Percentiles rank a stretch among this genome's conserved stretches.
phyloP scores from a whole-genome alignment of 768 basidiomycete genomes.

The Russula griseocarnosa region DNA sequence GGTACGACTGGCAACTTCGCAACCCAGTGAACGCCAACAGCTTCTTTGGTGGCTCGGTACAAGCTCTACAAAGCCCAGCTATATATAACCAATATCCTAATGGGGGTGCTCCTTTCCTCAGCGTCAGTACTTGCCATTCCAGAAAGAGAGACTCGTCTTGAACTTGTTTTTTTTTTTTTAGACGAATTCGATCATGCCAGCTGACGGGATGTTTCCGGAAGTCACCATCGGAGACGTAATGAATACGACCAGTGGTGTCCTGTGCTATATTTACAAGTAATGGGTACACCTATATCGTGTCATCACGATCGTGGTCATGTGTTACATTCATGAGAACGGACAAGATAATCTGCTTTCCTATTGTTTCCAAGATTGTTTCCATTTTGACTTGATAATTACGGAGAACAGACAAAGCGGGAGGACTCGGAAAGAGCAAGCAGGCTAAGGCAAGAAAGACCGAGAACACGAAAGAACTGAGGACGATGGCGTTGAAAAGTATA shows the following conservation, averaged over 20 bases:
- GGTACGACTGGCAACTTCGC: conserved; percentile 38
- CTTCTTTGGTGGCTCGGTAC: conserved; percentile 35
- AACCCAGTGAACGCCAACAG: conserved; percentile 30
- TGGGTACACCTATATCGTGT: not conserved
- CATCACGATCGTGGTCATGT: too few species aligned
- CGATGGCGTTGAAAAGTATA: too few species aligned
- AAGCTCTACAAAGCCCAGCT: conserved; percentile 30
- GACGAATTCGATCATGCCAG: conserved; percentile 33
- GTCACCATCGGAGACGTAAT: conserved; percentile 33
- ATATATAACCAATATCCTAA: conserved; percentile 31
- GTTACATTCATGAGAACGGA: not conserved
- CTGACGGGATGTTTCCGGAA: conserved; percentile 33
- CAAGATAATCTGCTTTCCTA: not conserved
- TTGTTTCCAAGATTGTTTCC: too few species aligned
- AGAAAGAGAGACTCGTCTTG: not conserved
- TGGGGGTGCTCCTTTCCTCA: conserved; percentile 31
- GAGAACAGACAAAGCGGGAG: too few species aligned
- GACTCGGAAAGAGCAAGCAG: too few species aligned
- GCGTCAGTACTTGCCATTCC: conserved; percentile 18
- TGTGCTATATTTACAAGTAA: conserved; percentile 39
- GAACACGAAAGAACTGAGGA: too few species aligned
- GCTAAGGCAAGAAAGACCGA: too few species aligned
- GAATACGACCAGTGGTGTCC: conserved; percentile 33
- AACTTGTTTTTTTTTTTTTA: conserved; percentile 4
- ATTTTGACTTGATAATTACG: not conserved